Conservation (phyloP, 2,329 filamentous ascomycete genomes). For the Hymenoscyphus repandus region DNA sequence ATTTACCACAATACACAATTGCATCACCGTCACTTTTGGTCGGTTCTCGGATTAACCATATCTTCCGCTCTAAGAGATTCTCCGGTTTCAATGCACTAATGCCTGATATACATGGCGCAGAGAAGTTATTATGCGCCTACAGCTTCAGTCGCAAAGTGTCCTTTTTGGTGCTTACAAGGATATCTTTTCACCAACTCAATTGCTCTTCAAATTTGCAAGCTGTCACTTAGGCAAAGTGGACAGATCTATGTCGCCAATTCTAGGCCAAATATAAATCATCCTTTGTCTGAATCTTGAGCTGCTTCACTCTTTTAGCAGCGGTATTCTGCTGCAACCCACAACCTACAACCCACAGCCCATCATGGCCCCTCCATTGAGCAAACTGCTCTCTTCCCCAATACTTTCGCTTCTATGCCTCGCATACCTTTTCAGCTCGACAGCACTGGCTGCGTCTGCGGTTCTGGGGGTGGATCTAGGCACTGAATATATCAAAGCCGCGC, state of each 20-base stretch:
- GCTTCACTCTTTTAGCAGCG: slow-evolving; percentile 29
- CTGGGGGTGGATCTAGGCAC: slow-evolving; percentile 92
- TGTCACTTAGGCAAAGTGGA: slow-evolving; percentile 23
- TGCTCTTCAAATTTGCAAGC: slow-evolving; percentile 14
- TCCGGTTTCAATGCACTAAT: not conserved
- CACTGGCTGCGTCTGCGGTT: slow-evolving; percentile 56
- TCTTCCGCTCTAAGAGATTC: no score
- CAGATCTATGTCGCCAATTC: slow-evolving; percentile 27
- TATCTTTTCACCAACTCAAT: slow-evolving; percentile 14
- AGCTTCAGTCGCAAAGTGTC: slow-evolving; percentile 24
- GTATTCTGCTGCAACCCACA: not conserved
- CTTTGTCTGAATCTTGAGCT: slow-evolving; percentile 12
- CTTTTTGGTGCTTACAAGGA: slow-evolving; percentile 23
- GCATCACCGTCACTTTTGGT: no score
- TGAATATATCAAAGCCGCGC: slow-evolving; percentile 91
- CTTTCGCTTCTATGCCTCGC: slow-evolving; percentile 29
- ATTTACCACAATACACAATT: no score
- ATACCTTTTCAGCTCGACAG: slow-evolving; percentile 30
- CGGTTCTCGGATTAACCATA: no score
- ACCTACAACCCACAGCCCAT: slow-evolving; percentile 13
- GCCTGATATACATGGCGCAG: not conserved
- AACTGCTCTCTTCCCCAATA: slow-evolving; percentile 24
- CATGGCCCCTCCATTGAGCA: slow-evolving; percentile 24
- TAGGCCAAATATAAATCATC: slow-evolving; percentile 23
- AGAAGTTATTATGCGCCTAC: not conserved